These are phyloP conservation scores for Emmonsia crescens DNA, from an alignment of 2,329 filamentous ascomycete species.

Conservation along the genomic window DNA sequence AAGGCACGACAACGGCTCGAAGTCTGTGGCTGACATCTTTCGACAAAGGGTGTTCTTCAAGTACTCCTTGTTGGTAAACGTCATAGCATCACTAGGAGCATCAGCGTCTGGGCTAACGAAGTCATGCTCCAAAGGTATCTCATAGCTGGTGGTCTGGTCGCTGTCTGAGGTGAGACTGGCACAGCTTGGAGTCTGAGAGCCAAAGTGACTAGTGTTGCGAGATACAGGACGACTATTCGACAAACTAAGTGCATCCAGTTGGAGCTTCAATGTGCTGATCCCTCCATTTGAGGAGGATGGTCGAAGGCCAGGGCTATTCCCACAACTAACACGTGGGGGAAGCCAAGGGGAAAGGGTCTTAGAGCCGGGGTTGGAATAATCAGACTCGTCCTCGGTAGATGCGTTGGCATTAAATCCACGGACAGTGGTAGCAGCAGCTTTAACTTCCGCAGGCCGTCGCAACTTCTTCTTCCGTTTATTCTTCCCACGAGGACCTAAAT, in stretches of 20 bases:
- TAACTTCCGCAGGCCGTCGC: conserved; percentile 13
- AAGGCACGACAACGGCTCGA: conserved; percentile 79
- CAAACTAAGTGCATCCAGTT: conserved; percentile 68
- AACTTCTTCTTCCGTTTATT: conserved; percentile 35
- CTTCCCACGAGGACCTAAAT: conserved; percentile 6
- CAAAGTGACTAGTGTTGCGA: conserved; percentile 40
- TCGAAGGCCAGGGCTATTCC: conserved; percentile 39
- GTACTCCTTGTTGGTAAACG: conserved; percentile 45
- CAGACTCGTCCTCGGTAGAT: conserved; percentile 38
- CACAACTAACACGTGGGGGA: conserved; percentile 18
- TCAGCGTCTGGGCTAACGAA: conserved; percentile 57
- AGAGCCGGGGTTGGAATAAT: conserved; percentile 31
- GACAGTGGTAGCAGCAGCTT: conserved; percentile 30
- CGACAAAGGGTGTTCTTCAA: conserved; percentile 45
- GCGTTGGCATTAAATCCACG: conserved; percentile 34
- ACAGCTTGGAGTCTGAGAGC: conserved; percentile 41
- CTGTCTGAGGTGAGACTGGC: conserved; percentile 55
- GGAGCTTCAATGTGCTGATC: conserved; percentile 70
- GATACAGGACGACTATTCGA: conserved; percentile 49
- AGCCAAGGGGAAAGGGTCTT: conserved; percentile 21
- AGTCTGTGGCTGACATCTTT: conserved; percentile 89
- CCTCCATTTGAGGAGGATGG: conserved; percentile 49
- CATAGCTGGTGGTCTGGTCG: conserved; percentile 67
- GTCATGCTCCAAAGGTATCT: conserved; percentile 73
- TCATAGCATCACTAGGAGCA: conserved; percentile 28